phyloP scores from a whole-genome alignment of 2,329 filamentous ascomycete genomes.

The Epichloe amarillans region DNA sequence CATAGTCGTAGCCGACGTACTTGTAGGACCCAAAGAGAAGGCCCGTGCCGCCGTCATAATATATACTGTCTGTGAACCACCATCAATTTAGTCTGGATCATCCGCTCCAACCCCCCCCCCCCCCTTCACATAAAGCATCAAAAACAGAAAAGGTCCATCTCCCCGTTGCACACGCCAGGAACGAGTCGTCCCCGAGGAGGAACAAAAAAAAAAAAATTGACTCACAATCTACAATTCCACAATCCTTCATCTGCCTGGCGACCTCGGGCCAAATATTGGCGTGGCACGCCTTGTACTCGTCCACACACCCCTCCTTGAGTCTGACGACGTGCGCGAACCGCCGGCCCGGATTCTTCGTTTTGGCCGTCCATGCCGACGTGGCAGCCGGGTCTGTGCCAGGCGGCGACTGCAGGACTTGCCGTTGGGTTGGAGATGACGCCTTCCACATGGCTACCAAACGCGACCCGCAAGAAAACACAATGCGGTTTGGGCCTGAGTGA shows the following conservation, averaged over 20 bases:
- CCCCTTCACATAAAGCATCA: not conserved
- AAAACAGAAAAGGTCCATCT: not conserved
- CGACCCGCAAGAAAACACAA: not conserved
- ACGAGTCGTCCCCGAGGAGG: not conserved
- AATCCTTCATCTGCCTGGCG: slow-evolving; percentile 59
- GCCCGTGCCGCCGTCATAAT: slow-evolving; percentile 46
- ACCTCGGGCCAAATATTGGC: slow-evolving; percentile 67
- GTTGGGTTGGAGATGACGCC: slow-evolving; percentile 9
- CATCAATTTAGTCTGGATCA: not conserved
- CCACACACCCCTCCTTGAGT: slow-evolving; percentile 51
- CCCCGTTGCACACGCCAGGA: no score
- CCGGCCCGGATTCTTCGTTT: slow-evolving; percentile 29
- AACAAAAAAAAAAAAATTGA: not conserved
- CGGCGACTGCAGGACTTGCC: slow-evolving; percentile 4
- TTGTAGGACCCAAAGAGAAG: slow-evolving; percentile 67
- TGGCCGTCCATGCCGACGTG: slow-evolving; percentile 1
- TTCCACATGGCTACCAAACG: slow-evolving; percentile 11
- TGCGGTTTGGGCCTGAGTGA: no score
- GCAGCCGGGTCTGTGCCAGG: not conserved
- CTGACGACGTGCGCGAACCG: slow-evolving; percentile 62
- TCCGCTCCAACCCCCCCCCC: no score
- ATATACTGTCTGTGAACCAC: slow-evolving; percentile 50
- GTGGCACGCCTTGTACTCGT: slow-evolving; percentile 62
- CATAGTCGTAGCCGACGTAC: slow-evolving; percentile 61
- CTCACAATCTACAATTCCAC: slow-evolving; percentile 61